Evolutionary conservation across 208 protist species (phyloP).

Genomic region (Wallacemonas sp.): DNA sequence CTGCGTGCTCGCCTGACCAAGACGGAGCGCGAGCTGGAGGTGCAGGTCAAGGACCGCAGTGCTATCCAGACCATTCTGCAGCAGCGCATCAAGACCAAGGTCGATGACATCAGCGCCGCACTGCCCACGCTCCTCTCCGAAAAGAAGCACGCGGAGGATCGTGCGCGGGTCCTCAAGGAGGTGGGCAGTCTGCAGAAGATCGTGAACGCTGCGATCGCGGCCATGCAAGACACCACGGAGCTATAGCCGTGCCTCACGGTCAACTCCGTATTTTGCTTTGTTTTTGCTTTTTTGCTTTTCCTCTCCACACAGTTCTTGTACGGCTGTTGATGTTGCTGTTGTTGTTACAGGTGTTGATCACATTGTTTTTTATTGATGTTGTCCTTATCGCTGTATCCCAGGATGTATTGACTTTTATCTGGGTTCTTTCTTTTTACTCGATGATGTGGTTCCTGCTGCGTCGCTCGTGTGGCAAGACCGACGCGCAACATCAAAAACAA

Average conservation of each 20-base stretch:
- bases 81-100: constrained; percentile 74
- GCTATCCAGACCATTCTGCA: constrained; percentile 91
- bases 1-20: constrained; percentile 22
- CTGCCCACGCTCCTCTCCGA: constrained; percentile 19
- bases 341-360: neutral
- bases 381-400: no score
- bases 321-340: constrained; percentile 10
- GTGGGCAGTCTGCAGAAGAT: constrained; percentile 59
- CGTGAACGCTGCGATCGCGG: constrained; percentile 70
- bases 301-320: neutral
- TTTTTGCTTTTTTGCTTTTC: constrained; percentile 18
- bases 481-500: no score
- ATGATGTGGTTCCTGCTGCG: no score
- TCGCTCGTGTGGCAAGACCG: no score
- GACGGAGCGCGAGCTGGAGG: constrained; percentile 5
- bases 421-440: no score
- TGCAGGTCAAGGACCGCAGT: constrained; percentile 74
- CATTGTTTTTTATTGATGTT: constrained; percentile 9
- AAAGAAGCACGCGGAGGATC: constrained; percentile 14
- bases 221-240: constrained; percentile 57
- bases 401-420: no score
- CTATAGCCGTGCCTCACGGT: no score
- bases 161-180: constrained; percentile 38
- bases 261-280: constrained; percentile 15
- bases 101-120: constrained; percentile 69